Conservation (phyloP, 495 filamentous ascomycete species). For the Eremomyces bilateralis region DNA sequence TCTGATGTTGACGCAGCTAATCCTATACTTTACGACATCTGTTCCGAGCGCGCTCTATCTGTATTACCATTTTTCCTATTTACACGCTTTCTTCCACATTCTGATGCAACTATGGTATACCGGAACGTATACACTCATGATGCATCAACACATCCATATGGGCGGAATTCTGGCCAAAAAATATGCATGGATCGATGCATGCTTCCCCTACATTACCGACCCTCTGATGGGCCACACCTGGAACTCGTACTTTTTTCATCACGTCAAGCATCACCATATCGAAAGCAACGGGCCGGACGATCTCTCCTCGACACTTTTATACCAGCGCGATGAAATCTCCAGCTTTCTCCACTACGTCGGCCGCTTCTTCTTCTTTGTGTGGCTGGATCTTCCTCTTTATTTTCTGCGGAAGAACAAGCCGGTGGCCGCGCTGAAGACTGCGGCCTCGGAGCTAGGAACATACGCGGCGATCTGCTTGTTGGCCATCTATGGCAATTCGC, state of each 20-base stretch:
- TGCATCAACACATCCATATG: constrained; percentile 66
- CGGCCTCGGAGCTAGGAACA: constrained; percentile 33
- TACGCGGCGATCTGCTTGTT: constrained; percentile 27
- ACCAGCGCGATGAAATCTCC: constrained; percentile 42
- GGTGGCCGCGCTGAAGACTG: constrained; percentile 27
- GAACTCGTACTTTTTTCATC: constrained; percentile 69
- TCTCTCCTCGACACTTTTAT: constrained; percentile 51
- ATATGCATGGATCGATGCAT: constrained; percentile 29
- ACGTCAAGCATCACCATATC: constrained; percentile 69
- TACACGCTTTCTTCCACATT: constrained; percentile 41
- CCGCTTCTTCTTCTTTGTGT: constrained; percentile 49
- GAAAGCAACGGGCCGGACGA: constrained; percentile 63
- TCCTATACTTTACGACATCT: constrained; percentile 46
- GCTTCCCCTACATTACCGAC: constrained; percentile 52
- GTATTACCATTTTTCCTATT: constrained; percentile 39
- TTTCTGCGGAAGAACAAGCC: constrained; percentile 36
- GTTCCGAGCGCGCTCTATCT: constrained; percentile 43
- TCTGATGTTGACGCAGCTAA: constrained; percentile 54
- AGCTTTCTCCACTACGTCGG: constrained; percentile 47
- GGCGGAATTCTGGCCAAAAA: constrained; percentile 37
- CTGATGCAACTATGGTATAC: constrained; percentile 38
- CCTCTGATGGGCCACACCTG: constrained; percentile 65
- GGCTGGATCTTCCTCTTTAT: constrained; percentile 54
- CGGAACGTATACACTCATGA: constrained; percentile 58
- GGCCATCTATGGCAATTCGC: constrained; percentile 23